Percentiles rank a stretch among this genome's conserved stretches.
These are phyloP conservation scores for Botrytis aclada DNA, from an alignment of 2,329 filamentous ascomycete genomes.

Conservation along the genomic window DNA sequence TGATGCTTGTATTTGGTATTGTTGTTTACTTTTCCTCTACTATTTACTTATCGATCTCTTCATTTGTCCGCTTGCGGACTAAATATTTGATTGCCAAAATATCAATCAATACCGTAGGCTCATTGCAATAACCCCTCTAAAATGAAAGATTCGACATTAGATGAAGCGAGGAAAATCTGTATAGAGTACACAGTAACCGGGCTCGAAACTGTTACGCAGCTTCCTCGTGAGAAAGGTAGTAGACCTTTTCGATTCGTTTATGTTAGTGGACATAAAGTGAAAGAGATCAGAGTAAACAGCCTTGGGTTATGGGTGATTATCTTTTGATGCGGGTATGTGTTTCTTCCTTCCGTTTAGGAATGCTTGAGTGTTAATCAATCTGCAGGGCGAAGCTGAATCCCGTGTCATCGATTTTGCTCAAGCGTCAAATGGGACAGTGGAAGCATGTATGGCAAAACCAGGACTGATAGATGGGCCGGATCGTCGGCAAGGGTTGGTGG, in stretches of 20 bases:
- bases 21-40: background rate
- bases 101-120: constrained; percentile 37
- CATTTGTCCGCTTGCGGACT: background rate
- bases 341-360: background rate
- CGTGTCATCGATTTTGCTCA: constrained; percentile 43
- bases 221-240: constrained; percentile 23
- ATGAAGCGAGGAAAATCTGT: constrained; percentile 43
- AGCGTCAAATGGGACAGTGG: constrained; percentile 40
- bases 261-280: constrained; percentile 46
- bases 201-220: constrained; percentile 38
- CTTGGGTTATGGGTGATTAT: constrained; percentile 43
- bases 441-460: constrained; percentile 43
- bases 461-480: constrained; percentile 43
- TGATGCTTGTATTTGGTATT: constrained; percentile 42
- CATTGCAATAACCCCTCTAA: constrained; percentile 45
- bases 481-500: constrained; percentile 21
- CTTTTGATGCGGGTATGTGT: constrained; percentile 45
- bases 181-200: constrained; percentile 40
- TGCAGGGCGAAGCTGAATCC: constrained; percentile 48
- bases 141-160: constrained; percentile 34
- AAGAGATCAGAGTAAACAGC: constrained; percentile 47
- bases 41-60: background rate
- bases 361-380: background rate
- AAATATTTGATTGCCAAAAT: background rate
- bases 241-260: constrained; percentile 48